Percentiles rank a stretch among this genome's conserved stretches.
Conservation (phyloP, 495 filamentous ascomycete species). For the Aspergillus egyptiacus region DNA sequence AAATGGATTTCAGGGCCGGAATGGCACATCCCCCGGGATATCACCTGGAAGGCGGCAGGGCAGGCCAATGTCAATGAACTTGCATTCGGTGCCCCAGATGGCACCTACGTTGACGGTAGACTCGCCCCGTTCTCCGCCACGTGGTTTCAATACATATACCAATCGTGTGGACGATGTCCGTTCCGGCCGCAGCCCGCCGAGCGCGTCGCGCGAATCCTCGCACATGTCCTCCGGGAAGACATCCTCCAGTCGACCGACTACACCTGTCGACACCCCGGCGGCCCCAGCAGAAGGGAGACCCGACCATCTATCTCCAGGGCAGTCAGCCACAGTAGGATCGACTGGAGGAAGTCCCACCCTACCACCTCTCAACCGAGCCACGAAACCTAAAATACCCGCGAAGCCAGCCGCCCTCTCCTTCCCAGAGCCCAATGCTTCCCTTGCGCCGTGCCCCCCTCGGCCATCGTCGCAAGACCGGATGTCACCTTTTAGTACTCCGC, state of each 20-base stretch:
- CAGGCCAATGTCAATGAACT: slow-evolving; percentile 47
- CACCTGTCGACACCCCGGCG: slow-evolving; percentile 43
- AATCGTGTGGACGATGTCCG: slow-evolving; percentile 23
- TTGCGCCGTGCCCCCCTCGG: slow-evolving; percentile 30
- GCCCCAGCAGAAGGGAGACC: slow-evolving; percentile 48
- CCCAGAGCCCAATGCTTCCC: slow-evolving; percentile 23
- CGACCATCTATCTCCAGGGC: slow-evolving; percentile 44
- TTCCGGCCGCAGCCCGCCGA: slow-evolving; percentile 23
- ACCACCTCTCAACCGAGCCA: slow-evolving; percentile 74
- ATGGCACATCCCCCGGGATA: slow-evolving; percentile 25
- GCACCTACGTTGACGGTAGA: slow-evolving; percentile 67
- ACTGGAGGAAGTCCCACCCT: slow-evolving; percentile 24
- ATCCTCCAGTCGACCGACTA: slow-evolving; percentile 40
- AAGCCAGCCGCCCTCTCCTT: slow-evolving; percentile 38
- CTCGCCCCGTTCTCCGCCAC: slow-evolving; percentile 70
- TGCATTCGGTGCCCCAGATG: slow-evolving; percentile 52
- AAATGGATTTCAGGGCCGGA: slow-evolving; percentile 27
- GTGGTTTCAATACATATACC: slow-evolving; percentile 16
- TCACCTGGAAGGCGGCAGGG: slow-evolving; percentile 23
- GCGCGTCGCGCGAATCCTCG: slow-evolving; percentile 25
- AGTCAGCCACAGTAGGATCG: slow-evolving; percentile 21
- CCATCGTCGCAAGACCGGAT: slow-evolving; percentile 46
- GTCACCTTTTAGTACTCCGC: slow-evolving; percentile 89
- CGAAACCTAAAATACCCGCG: slow-evolving; percentile 68
- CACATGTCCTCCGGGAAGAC: slow-evolving; percentile 29